A percentile compares a stretch with the other conserved stretches of the same genome.
These are phyloP conservation scores for Cutaneotrichosporon cavernicola DNA, from an alignment of 1,284 basidiomycete species.

Conservation along the genomic window DNA sequence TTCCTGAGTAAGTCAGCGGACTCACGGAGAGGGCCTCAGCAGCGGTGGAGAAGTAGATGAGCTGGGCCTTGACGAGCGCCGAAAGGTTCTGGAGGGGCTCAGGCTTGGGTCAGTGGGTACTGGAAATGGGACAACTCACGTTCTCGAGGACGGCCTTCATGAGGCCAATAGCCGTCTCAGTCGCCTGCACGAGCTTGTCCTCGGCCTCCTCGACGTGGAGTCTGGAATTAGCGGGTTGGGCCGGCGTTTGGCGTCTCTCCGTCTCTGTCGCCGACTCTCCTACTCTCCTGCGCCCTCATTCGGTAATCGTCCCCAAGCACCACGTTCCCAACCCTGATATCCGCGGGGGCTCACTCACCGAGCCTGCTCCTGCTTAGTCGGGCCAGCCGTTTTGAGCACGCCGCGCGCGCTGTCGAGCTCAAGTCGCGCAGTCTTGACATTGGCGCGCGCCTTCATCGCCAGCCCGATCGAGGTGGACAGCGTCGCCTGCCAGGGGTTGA, in stretches of 20 bases:
- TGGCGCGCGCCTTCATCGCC: conserved; percentile 84
- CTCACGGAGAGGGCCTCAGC: conserved; percentile 71
- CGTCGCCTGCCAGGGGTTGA: conserved; percentile 89
- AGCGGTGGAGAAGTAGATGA: conserved; percentile 77
- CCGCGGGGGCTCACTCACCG: conserved; percentile 49
- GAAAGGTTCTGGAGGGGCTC: conserved; percentile 93
- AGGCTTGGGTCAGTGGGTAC: conserved; percentile 61
- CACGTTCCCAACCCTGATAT: no score
- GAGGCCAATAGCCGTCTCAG: conserved; percentile 93
- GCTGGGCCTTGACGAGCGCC: conserved; percentile 84
- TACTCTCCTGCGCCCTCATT: background rate
- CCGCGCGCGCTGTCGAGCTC: conserved; percentile 71
- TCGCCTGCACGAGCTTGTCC: conserved; percentile 93
- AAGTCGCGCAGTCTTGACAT: conserved; percentile 77
- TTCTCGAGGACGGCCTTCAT: conserved; percentile 99
- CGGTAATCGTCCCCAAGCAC: no score
- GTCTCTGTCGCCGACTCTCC: background rate
- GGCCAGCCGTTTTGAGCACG: conserved; percentile 67
- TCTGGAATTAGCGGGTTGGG: conserved; percentile 47
- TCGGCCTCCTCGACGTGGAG: conserved; percentile 89
- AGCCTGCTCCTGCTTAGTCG: conserved; percentile 81
- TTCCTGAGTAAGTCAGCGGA: background rate
- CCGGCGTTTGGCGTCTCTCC: background rate
- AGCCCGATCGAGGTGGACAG: conserved; percentile 75
- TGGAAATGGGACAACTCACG: conserved; percentile 57